Base-by-base conservation (phyloP, 768 basidiomycete species). In the Daedaleopsis nitida region DNA sequence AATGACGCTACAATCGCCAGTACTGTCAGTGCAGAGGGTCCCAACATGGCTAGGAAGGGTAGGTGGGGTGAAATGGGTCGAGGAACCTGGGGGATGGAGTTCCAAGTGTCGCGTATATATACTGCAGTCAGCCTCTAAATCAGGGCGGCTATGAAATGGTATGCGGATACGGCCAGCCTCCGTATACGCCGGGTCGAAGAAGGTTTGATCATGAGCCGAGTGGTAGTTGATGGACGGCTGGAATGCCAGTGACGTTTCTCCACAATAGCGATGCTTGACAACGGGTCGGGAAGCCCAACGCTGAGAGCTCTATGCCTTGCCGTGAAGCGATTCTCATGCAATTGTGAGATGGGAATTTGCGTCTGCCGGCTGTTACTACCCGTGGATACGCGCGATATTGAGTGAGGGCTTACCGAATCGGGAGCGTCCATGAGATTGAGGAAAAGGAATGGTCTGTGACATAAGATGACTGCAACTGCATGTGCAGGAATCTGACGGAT, bases 231-330 rank as follows among this genome's bases (percentile, higher is more conserved):
- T 49, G 47, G 21, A 24, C 47, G 11, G 13, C 11, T 14, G 6
- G 47, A 23, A 23, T 13, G 19, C 23, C 23, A 14, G 47, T 21
- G 23, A 52, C 38, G 34, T 42, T 32, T 42, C 35, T 37, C 38
- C 49, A 62, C 61, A 62, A 62, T 62, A 58, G 47, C 52, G 21
- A 35, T 54, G 49, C 61, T 62, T 58, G 61, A 62, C 57, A 56
- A 62, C 61, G 56, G 53, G 37, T 34, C 8, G 50, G 21, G 39
- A 45, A 43, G 51, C 27, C 10, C 19, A n/a, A 27, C 58, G 11
- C 39, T 43, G 35, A 45, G 16, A 24, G 12, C 52, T 23, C 55
- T 42, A 19, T 43, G 44, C 35, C 21, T 42, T 11, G 39, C 5
- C 27, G 27, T 32, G 39, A 17, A 42, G 39, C 39, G 39, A 21